Percentiles rank a stretch among this genome's conserved stretches.
Evolutionary conservation across 1,284 basidiomycete species (phyloP).

Genomic region (Earliella scabrosa): DNA sequence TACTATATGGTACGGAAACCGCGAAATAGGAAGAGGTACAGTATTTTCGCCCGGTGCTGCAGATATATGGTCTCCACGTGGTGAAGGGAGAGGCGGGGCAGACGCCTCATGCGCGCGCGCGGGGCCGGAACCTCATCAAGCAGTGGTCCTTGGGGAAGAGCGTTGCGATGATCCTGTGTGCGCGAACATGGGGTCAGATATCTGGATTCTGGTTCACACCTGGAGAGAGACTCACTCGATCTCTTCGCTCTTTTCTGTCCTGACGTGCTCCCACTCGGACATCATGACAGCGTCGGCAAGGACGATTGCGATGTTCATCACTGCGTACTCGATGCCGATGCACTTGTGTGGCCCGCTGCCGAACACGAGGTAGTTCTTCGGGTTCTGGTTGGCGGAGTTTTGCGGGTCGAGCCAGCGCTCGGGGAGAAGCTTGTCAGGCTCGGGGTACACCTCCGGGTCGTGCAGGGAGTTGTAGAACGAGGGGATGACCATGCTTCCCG

Average conservation of each 20-base stretch:
- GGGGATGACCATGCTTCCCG: conserved; percentile 93
- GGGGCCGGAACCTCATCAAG: conserved; percentile 76
- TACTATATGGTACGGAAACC: conserved; percentile 7
- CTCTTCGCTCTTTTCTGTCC: conserved; percentile 81
- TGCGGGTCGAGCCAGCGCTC: conserved; percentile 93
- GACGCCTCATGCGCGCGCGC: conserved; percentile 30
- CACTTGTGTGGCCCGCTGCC: conserved; percentile 94
- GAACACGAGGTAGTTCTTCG: conserved; percentile 96
- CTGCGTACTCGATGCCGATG: conserved; percentile 93
- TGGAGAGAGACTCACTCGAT: conserved; percentile 68
- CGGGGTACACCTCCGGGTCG: conserved; percentile 87
- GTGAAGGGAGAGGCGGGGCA: background rate
- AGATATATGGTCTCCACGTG: background rate
- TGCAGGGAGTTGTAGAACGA: conserved; percentile 96
- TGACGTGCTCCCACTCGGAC: conserved; percentile 89
- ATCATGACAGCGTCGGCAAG: conserved; percentile 84
- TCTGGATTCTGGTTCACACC: too few species aligned
- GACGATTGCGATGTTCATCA: conserved; percentile 89
- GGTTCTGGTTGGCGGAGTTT: conserved; percentile 83
- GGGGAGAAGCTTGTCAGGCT: conserved; percentile 84
- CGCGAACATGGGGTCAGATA: too few species aligned
- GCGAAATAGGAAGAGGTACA: conserved; percentile 4
- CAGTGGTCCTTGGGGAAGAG: conserved; percentile 96
- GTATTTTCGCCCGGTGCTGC: conserved; percentile 6
- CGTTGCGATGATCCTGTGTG: conserved; percentile 82